Conservation (phyloP, 2,329 filamentous ascomycete species). For the Metarhizium robertsii region DNA sequence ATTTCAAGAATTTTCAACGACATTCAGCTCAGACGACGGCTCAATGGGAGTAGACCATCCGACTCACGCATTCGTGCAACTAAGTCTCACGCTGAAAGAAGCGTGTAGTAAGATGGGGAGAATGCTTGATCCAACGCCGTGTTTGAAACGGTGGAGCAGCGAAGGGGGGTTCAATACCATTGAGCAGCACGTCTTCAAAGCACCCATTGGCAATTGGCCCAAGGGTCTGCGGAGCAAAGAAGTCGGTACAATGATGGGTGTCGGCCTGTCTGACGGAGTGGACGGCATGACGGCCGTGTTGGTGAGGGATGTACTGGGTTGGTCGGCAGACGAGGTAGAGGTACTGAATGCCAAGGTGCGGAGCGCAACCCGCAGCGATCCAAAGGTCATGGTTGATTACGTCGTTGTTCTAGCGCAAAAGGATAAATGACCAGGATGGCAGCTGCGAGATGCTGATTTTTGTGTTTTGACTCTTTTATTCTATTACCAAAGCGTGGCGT, state of each 20-base stretch:
- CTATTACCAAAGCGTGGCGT: too few species aligned
- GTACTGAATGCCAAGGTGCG: constrained; percentile 19
- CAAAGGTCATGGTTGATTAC: constrained; percentile 22
- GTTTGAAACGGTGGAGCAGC: constrained; percentile 18
- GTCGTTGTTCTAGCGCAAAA: constrained; percentile 21
- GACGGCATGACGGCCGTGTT: constrained; percentile 28
- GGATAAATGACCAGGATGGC: constrained; percentile 2
- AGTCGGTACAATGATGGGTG: constrained; percentile 28
- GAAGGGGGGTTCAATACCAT: constrained; percentile 28
- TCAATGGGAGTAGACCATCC: constrained; percentile 18
- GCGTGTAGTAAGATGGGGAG: constrained; percentile 20
- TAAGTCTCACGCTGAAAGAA: constrained; percentile 14
- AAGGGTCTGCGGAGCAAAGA: constrained; percentile 29
- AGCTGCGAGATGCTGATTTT: too few species aligned
- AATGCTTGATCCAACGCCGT: constrained; percentile 19
- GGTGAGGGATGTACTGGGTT: constrained; percentile 27
- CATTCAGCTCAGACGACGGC: constrained; percentile 27
- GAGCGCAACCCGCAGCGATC: constrained; percentile 14
- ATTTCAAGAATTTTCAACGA: constrained; percentile 30
- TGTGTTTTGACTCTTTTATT: too few species aligned
- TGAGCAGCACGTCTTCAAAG: constrained; percentile 20
- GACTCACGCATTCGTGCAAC: constrained; percentile 23
- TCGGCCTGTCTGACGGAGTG: constrained; percentile 26
- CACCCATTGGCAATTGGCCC: constrained; percentile 29
- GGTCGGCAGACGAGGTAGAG: constrained; percentile 34